phyloP scores from a whole-genome alignment of 257 asterid genomes.

The Verbena officinalis region DNA sequence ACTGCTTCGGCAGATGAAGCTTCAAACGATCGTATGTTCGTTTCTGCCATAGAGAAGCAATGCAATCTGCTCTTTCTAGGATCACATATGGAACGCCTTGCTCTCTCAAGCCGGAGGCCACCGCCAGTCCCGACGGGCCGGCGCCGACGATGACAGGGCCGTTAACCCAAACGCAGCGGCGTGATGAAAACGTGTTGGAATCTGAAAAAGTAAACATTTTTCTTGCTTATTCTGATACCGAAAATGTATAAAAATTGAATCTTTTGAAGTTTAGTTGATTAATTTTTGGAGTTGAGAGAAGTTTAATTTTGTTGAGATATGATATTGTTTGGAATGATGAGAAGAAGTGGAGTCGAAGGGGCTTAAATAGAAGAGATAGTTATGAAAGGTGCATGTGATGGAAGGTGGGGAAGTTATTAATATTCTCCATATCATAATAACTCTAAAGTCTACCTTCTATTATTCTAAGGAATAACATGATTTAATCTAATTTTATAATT shows the following conservation, averaged over 20 bases:
- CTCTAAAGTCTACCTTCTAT: constrained; percentile 34
- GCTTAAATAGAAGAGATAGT: constrained; percentile 39
- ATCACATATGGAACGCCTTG: constrained; percentile 74
- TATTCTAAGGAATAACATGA: constrained; percentile 32
- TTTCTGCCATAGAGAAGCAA: constrained; percentile 87
- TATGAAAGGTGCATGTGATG: constrained; percentile 46
- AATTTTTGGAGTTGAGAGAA: background rate
- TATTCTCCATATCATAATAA: constrained; percentile 52
- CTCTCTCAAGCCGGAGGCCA: constrained; percentile 69
- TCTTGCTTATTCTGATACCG: background rate
- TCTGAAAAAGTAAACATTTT: constrained; percentile 46
- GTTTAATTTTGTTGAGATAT: background rate
- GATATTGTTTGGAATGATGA: constrained; percentile 22
- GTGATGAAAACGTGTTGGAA: constrained; percentile 21
- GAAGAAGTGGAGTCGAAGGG: constrained; percentile 12
- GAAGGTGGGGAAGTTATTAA: constrained; percentile 41
- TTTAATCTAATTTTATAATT: no score
- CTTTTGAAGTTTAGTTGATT: background rate
- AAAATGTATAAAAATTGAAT: background rate
- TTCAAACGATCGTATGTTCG: constrained; percentile 77
- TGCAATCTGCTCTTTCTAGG: constrained; percentile 76
- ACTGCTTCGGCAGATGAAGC: constrained; percentile 79
- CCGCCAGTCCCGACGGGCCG: constrained; percentile 86
- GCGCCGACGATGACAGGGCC: constrained; percentile 76
- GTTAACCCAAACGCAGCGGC: constrained; percentile 61